Base-by-base conservation (phyloP, 768 basidiomycete genomes). In the Clathrus columnatus region DNA sequence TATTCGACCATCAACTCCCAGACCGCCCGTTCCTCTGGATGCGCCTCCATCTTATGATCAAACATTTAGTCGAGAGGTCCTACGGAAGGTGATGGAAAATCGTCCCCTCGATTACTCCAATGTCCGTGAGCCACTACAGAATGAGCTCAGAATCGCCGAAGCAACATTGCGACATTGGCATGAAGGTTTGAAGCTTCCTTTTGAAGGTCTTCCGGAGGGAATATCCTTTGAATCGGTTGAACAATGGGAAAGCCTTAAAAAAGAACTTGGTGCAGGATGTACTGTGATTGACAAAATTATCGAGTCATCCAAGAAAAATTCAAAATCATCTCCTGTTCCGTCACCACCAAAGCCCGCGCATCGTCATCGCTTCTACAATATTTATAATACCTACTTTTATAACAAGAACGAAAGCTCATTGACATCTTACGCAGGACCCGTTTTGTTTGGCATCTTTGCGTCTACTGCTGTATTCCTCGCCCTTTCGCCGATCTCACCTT, bases 241-340 rank as follows among this genome's bases (percentile, higher is more conserved):
- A 59, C 87, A 88, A 60, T 91, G 89, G 90, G 81, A 80, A 60
- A 77, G 82, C 6, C 70, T 91, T 52, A 88, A 91, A 68, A 80
- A 80, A 24, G 87, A 91, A 64, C 75, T 91, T 7, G 89, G 89
- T 10, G 75, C 89, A 44, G 83, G 83, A 24, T 91, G 89, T 62
- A 61, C 72, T 26, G 85, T 87, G 46, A 85, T 91, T 61, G 88
- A 91, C 66, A 80, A 83, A 67, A 69, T 84, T 50, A 72, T 91
- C 54, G 79, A 72, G 43, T 70, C 70, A 56, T 73, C 50, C 36
- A 49, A 51, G 54, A 55, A 55, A 23, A 20, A 47, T 27, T 30
- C 45, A 28, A 58, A 29, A 50, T n/a, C 45, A 21, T 28, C 46
- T 7, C 11, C 57, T 16, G 32, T 30, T 27, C 36, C 57, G 5